phyloP scores from a whole-genome alignment of 177 flowering plant species.

The Tripterygium wilfordii region DNA sequence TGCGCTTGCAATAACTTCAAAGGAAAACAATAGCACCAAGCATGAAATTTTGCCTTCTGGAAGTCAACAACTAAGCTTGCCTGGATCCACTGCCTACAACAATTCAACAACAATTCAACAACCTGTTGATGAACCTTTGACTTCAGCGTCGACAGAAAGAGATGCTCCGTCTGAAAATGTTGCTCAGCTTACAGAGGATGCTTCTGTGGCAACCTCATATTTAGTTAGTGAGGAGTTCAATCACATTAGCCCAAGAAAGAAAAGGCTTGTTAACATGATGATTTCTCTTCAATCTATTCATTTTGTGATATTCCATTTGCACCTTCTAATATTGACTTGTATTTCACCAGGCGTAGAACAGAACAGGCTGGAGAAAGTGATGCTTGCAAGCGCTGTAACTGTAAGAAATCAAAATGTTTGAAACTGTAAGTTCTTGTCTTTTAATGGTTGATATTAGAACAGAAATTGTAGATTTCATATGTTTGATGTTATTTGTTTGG shows the following conservation, averaged over 20 bases:
- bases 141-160: constrained; percentile 25
- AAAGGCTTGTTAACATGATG: constrained; percentile 41
- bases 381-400: constrained; percentile 87
- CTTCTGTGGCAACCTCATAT: constrained; percentile 29
- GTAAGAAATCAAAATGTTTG: constrained; percentile 95
- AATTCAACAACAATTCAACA: constrained; percentile 28
- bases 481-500: too few relatives aligned
- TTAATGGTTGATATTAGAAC: too few relatives aligned
- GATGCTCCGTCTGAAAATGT: constrained; percentile 32
- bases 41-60: constrained; percentile 39
- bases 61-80: constrained; percentile 20
- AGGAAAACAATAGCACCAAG: constrained; percentile 37
- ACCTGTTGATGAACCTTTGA: constrained; percentile 19
- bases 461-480: too few relatives aligned
- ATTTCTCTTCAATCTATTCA: neutral
- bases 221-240: constrained; percentile 43
- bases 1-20: constrained; percentile 61
- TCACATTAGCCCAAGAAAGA: constrained; percentile 76
- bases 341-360: constrained; percentile 65
- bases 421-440: constrained; percentile 71
- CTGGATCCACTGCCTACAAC: constrained; percentile 29
- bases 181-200: constrained; percentile 34
- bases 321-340: too few relatives aligned
- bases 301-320: neutral
- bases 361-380: constrained; percentile 74